Evolutionary conservation across 2,329 filamentous ascomycete species (phyloP).

Genomic region (Cytospora schulzeri): DNA sequence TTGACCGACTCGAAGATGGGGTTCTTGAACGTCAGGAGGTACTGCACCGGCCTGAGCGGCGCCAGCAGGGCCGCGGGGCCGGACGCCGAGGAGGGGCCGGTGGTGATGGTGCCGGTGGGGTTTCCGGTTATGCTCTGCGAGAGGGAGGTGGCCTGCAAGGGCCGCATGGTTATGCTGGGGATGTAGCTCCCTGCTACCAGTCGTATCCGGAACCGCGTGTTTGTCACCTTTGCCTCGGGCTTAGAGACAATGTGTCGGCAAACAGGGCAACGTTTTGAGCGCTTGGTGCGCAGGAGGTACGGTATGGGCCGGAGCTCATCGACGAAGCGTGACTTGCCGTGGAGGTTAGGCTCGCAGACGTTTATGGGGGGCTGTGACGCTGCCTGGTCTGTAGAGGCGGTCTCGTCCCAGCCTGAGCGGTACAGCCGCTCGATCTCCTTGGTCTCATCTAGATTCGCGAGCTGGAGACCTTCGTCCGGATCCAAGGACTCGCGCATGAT

Average conservation of each 20-base stretch:
- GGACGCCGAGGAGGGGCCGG: background rate
- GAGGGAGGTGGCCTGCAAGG: slow-evolving; percentile 45
- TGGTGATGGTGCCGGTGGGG: slow-evolving; percentile 13
- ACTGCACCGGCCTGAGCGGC: slow-evolving; percentile 70
- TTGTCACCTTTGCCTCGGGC: slow-evolving; percentile 86
- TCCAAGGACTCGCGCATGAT: slow-evolving; percentile 80
- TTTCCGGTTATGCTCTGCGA: slow-evolving; percentile 28
- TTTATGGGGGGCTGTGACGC: slow-evolving; percentile 43
- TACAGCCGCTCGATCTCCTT: slow-evolving; percentile 62
- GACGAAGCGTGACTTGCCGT: slow-evolving; percentile 59
- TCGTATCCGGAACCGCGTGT: slow-evolving; percentile 88
- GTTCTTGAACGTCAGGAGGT: slow-evolving; percentile 88
- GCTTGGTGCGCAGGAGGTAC: slow-evolving; percentile 83
- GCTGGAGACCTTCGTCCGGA: slow-evolving; percentile 70
- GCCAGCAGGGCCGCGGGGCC: slow-evolving; percentile 44
- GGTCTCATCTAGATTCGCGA: slow-evolving; percentile 64
- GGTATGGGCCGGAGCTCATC: slow-evolving; percentile 80
- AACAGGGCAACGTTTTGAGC: slow-evolving; percentile 87
- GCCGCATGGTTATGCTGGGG: slow-evolving; percentile 75
- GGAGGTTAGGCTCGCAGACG: slow-evolving; percentile 47
- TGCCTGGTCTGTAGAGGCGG: slow-evolving; percentile 53
- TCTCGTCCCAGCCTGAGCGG: slow-evolving; percentile 63
- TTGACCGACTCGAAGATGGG: slow-evolving; percentile 90
- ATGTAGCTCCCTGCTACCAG: slow-evolving; percentile 88
- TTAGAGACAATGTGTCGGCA: slow-evolving; percentile 96